These are phyloP conservation scores for Mucor mucedo DNA, from an alignment of 371 early-diverging fungal species.

Conservation along the genomic window DNA sequence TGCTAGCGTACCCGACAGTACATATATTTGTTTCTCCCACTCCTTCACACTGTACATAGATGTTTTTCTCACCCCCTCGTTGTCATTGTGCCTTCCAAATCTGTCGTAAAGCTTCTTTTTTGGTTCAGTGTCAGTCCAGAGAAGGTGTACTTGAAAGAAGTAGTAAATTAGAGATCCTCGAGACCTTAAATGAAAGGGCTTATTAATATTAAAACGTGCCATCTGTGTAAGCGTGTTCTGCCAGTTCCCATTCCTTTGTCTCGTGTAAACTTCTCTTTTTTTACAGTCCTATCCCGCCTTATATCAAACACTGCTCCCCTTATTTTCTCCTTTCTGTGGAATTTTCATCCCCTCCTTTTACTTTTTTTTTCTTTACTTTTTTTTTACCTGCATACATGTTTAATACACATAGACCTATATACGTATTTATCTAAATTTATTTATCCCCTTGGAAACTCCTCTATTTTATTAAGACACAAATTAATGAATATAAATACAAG, in stretches of 20 bases:
- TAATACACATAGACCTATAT: constrained; percentile 7
- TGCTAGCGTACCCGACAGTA: constrained; percentile 9
- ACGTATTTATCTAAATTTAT: constrained; percentile 8
- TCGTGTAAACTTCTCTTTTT: constrained; percentile 5
- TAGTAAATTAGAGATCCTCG: background rate
- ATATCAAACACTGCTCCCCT: constrained; percentile 17
- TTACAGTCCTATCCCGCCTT: constrained; percentile 22
- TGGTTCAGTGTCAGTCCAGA: background rate
- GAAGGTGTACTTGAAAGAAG: background rate
- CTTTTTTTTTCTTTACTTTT: background rate
- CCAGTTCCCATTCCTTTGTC: background rate
- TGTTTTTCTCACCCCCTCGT: constrained; percentile 11
- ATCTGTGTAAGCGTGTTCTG: background rate
- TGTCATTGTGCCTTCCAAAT: constrained; percentile 25
- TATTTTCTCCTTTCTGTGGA: constrained; percentile 15
- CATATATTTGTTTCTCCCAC: constrained; percentile 17
- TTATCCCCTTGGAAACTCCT: constrained; percentile 11
- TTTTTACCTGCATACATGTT: constrained; percentile 4
- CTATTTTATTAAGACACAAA: background rate
- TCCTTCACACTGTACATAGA: background rate
- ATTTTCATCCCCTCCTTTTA: constrained; percentile 14
- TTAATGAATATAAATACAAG: constrained; percentile 2
- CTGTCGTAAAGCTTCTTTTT: constrained; percentile 4
- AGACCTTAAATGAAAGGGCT: constrained; percentile 6
- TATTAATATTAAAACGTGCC: background rate